phyloP scores from a whole-genome alignment of 2,329 filamentous ascomycete species.

The Calonectria pseudoreteaudii region DNA sequence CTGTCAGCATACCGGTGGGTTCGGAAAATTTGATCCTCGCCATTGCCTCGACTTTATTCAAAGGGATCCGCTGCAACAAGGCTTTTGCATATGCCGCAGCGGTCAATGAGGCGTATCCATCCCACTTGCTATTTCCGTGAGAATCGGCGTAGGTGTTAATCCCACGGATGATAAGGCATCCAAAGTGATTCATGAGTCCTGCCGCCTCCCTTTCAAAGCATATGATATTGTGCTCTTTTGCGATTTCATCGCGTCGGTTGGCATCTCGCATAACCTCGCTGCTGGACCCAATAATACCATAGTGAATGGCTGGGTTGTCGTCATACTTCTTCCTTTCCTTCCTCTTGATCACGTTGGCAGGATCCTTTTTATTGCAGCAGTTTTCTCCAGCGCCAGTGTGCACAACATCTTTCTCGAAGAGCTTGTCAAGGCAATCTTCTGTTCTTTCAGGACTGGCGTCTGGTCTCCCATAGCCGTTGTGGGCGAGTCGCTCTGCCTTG shows the following conservation, averaged over 20 bases:
- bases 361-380: background rate
- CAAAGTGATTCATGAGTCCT: conserved; percentile 39
- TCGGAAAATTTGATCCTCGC: too few relatives aligned
- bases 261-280: background rate
- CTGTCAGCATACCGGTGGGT: too few relatives aligned
- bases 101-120: conserved; percentile 47
- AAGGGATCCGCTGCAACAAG: background rate
- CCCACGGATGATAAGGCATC: conserved; percentile 49
- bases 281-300: background rate
- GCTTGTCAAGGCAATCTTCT: too few relatives aligned
- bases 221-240: background rate
- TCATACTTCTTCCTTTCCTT: background rate
- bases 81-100: conserved; percentile 44
- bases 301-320: background rate
- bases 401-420: background rate
- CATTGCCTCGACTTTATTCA: background rate
- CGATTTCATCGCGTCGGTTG: background rate
- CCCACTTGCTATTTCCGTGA: conserved; percentile 46
- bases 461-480: background rate
- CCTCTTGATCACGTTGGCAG: background rate
- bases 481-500: background rate
- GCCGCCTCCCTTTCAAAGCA: conserved; percentile 32
- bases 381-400: background rate
- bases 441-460: too few relatives aligned
- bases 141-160: conserved; percentile 54